Conservation (phyloP, 2,329 filamentous ascomycete genomes). For the Stagonosporopsis chrysanthemi region DNA sequence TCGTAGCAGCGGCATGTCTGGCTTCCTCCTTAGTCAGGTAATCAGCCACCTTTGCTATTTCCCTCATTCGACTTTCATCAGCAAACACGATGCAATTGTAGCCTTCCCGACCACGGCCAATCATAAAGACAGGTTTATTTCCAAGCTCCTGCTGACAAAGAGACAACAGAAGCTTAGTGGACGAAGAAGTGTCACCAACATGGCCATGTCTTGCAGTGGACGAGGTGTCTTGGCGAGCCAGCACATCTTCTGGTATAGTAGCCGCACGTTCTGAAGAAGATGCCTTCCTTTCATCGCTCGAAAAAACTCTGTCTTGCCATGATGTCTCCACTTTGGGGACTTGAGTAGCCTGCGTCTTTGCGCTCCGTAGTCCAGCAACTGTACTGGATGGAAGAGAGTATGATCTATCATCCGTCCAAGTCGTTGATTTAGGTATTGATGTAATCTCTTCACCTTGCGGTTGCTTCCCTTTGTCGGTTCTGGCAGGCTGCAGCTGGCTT, state of each 20-base stretch:
- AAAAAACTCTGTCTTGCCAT: too few relatives aligned
- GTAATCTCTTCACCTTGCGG: not conserved
- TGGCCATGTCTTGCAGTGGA: not conserved
- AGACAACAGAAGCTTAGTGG: conserved; percentile 4
- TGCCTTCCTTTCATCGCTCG: too few relatives aligned
- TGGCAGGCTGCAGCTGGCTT: not conserved
- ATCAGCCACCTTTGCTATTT: conserved; percentile 1
- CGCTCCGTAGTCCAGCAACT: not conserved
- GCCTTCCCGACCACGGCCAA: conserved; percentile 5
- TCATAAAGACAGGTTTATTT: conserved; percentile 4
- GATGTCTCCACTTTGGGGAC: not conserved
- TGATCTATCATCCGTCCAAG: not conserved
- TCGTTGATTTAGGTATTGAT: not conserved
- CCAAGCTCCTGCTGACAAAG: conserved; percentile 9
- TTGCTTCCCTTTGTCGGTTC: not conserved
- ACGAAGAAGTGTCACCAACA: not conserved
- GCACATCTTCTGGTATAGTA: not conserved
- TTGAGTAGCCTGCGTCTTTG: not conserved
- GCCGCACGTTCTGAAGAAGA: too few relatives aligned
- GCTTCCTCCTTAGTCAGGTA: conserved; percentile 5
- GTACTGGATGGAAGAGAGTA: not conserved
- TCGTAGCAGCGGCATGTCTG: conserved; percentile 1
- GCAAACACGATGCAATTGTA: conserved; percentile 9
- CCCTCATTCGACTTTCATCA: not conserved
- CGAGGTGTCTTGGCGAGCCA: not conserved